Percentiles rank a stretch among this genome's conserved stretches.
These are phyloP conservation scores for Cucumis cinereus DNA, from an alignment of 306 rosid genomes.

Conservation along the genomic window DNA sequence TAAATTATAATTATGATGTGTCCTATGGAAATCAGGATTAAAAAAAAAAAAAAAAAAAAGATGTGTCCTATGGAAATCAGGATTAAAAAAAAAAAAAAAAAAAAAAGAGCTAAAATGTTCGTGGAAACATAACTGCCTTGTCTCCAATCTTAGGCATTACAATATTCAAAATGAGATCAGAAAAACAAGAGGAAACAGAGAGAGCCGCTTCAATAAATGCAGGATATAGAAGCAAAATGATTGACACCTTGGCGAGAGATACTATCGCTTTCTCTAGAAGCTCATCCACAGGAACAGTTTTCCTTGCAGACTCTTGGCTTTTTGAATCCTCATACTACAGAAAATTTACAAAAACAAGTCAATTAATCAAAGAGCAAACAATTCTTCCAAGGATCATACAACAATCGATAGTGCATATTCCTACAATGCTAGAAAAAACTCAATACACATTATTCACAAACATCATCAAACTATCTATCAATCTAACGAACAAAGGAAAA, in stretches of 20 bases:
- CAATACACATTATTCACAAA: neutral
- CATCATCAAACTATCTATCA: neutral
- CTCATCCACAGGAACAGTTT: slow-evolving; percentile 61
- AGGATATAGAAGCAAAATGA: neutral
- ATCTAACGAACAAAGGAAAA: neutral
- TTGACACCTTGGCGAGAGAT: slow-evolving; percentile 72
- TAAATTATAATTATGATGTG: neutral
- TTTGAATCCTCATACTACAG: slow-evolving; percentile 61
- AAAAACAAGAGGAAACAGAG: neutral
- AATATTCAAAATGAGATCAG: neutral
- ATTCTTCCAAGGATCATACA: neutral
- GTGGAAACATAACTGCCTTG: neutral
- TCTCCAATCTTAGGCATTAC: neutral
- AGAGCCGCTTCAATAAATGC: neutral
- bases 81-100: neutral
- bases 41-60: neutral
- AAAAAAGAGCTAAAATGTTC: neutral
- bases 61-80: neutral
- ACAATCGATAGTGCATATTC: neutral
- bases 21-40: neutral
- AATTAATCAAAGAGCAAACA: neutral
- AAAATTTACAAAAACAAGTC: neutral
- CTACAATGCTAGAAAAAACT: neutral
- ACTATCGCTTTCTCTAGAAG: slow-evolving; percentile 85
- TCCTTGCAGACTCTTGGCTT: slow-evolving; percentile 77